Evolutionary conservation across 2,329 filamentous ascomycete genomes (phyloP), one percentile per base, ranked within the genome.

Genomic region (Chrysoporthe puriensis): DNA sequence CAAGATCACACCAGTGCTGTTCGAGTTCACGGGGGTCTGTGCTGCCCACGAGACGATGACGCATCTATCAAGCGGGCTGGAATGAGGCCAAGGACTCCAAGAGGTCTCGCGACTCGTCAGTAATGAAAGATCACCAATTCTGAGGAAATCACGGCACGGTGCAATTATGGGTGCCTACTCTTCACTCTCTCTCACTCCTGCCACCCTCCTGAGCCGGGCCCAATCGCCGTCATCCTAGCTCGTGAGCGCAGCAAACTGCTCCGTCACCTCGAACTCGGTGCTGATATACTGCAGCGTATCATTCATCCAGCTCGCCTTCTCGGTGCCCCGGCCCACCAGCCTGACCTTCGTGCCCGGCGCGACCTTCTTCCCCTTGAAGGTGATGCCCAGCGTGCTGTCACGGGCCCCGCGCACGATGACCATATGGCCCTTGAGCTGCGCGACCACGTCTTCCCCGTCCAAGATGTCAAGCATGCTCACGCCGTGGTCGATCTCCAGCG

Each of bases 401-500:
- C 72, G 73, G 14, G 73, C 66, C 9, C 73, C 75, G 42, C 70
- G 70, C 48, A 71, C 70, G 36, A 79, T 76, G 43, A 70, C 72
- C 61, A 79, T 57, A 3, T 72, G 66, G 1, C 77, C 78, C 62
- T 70, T 73, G 52, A 79, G 63, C 57, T 72, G 68, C 42, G 74
- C 75, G 44, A 70, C 66, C 48, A 74, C 69, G n/a, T 72, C 72
- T 26, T 71, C 68, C 34, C 71, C 69, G 48, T 74, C 75, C 50
- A 73, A 71, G 34, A 80, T 70, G 67, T 77, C 75, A 40, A 79
- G 79, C 21, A 71, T 65, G 63, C 75, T 76, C 18, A 66, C 52
- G 2, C 76, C 77, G 62, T 76, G 72, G 40, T 76, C 73, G 6
- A 80, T 73, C 67, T 77, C 76, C 43, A 78, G 71, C 4, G 74